Evolutionary conservation across 2,329 filamentous ascomycete species (phyloP).

Genomic region (Paecilomyces niveus): DNA sequence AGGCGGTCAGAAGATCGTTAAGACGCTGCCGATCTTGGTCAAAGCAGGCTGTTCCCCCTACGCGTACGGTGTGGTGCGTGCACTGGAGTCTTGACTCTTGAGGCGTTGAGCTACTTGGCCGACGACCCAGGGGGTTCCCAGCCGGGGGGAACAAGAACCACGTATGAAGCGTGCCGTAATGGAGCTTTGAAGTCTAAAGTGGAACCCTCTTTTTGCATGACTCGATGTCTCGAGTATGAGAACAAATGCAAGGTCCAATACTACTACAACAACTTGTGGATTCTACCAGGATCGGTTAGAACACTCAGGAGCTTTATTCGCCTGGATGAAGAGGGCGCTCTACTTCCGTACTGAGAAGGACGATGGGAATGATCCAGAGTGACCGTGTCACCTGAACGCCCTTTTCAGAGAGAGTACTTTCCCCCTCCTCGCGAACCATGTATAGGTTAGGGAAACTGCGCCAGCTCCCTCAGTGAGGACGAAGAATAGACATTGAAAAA

Average conservation of each 20-base stretch:
- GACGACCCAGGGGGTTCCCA: neutral
- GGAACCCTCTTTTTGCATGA: neutral
- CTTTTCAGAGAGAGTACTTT: neutral
- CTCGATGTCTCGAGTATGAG: neutral
- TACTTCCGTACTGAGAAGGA: neutral
- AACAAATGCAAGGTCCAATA: neutral
- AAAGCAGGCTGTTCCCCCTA: neutral
- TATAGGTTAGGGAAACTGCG: neutral
- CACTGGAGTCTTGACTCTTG: neutral
- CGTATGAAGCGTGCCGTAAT: neutral
- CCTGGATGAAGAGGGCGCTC: neutral
- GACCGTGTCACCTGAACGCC: neutral
- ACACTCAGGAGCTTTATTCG: neutral
- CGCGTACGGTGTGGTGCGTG: neutral
- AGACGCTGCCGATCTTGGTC: neutral
- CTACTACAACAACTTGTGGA: neutral
- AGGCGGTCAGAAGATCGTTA: conserved; percentile 1
- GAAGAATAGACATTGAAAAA: neutral
- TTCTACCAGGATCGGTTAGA: neutral
- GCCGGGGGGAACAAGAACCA: neutral
- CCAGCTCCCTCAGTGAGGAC: neutral
- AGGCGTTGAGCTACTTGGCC: neutral
- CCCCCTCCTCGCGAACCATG: neutral
- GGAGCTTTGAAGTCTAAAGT: neutral
- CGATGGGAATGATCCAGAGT: neutral